Evolutionary conservation across 2,329 filamentous ascomycete genomes (phyloP).

Genomic region (Aspergillus terreus): DNA sequence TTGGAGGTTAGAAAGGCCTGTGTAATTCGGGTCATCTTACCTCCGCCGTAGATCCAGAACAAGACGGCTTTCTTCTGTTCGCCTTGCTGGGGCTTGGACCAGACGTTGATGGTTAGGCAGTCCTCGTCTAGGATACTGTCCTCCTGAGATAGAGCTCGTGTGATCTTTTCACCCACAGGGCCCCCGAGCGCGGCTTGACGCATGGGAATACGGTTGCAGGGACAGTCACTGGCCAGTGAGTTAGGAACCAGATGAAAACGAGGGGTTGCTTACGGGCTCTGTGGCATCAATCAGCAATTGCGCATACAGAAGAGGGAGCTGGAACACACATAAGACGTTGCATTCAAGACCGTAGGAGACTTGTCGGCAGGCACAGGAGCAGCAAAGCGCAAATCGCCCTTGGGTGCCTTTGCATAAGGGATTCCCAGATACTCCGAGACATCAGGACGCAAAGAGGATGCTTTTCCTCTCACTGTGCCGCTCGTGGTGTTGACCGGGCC

Average conservation of each 20-base stretch:
- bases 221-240: constrained; percentile 2
- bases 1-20: background rate
- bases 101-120: constrained; percentile 7
- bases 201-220: constrained; percentile 1
- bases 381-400: background rate
- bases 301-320: background rate
- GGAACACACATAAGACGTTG: constrained; percentile 1
- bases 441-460: constrained; percentile 1
- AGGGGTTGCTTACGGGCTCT: constrained; percentile 1
- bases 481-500: constrained; percentile 2
- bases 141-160: background rate
- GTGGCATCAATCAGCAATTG: background rate
- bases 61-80: constrained; percentile 5
- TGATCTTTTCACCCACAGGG: constrained; percentile 1
- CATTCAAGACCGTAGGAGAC: background rate
- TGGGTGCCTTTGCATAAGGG: constrained; percentile 3
- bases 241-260: background rate
- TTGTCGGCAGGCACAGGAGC: background rate
- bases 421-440: constrained; percentile 6
- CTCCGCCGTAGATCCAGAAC: constrained; percentile 11
- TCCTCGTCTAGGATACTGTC: constrained; percentile 5
- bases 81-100: constrained; percentile 2
- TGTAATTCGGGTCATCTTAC: background rate
- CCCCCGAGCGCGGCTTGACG: background rate
- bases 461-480: background rate